Evolutionary conservation across 805 yeast species (phyloP).

Genomic region (Torulaspora gathmanii): DNA sequence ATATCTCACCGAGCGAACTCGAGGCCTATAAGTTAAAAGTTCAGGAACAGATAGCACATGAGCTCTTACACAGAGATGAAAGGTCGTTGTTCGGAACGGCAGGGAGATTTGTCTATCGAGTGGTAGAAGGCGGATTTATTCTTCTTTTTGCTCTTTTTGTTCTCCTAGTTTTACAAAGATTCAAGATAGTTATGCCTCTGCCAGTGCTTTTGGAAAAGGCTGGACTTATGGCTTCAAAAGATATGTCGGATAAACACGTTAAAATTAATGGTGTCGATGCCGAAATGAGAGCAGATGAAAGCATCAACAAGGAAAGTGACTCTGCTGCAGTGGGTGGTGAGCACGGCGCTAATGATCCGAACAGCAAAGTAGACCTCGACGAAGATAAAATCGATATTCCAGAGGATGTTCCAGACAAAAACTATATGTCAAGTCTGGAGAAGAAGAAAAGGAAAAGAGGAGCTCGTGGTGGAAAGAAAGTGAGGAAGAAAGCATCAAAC

Average conservation of each 20-base stretch:
- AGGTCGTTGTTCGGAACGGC: constrained; percentile 16
- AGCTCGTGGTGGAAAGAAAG: constrained; percentile 72
- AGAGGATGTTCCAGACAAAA: not conserved
- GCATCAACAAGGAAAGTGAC: not conserved
- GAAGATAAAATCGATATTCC: not conserved
- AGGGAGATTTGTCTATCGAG: constrained; percentile 33
- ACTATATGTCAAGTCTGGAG: constrained; percentile 14
- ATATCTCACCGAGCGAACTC: constrained; percentile 29
- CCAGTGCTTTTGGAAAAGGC: constrained; percentile 31
- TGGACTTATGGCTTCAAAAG: constrained; percentile 33
- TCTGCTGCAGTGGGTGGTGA: not conserved
- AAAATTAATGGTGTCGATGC: constrained; percentile 6
- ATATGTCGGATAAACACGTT: constrained; percentile 9
- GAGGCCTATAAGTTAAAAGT: constrained; percentile 24
- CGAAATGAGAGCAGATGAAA: not conserved
- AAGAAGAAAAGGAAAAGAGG: constrained; percentile 72
- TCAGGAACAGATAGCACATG: constrained; percentile 27
- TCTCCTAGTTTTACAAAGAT: constrained; percentile 29
- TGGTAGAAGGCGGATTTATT: constrained; percentile 41
- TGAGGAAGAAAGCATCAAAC: constrained; percentile 31
- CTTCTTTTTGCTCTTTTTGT: constrained; percentile 33
- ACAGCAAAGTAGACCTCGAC: not conserved
- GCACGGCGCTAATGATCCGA: not conserved
- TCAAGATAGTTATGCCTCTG: constrained; percentile 35
- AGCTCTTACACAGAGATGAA: constrained; percentile 17